These are phyloP conservation scores for Backusella morwellensis DNA, from an alignment of 192 early-diverging fungal species.

Conservation along the genomic window DNA sequence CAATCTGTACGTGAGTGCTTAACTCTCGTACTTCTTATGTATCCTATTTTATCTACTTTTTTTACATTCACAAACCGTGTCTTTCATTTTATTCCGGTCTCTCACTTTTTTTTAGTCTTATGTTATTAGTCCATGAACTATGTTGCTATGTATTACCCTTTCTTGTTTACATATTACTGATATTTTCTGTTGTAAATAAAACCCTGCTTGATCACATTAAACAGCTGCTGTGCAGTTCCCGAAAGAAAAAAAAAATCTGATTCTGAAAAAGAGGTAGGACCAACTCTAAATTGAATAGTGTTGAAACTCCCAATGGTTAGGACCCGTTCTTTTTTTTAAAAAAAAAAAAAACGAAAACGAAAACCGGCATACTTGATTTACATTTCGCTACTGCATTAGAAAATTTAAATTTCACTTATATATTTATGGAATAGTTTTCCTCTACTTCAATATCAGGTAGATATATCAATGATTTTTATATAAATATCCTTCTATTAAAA, in stretches of 20 bases:
- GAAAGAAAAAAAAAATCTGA: neutral
- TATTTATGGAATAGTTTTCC: neutral
- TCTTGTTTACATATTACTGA: neutral
- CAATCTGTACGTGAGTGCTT: constrained; percentile 50
- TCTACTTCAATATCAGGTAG: neutral
- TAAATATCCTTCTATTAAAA: neutral
- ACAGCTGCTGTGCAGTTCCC: neutral
- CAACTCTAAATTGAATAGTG: neutral
- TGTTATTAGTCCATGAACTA: neutral
- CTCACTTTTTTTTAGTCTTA: neutral
- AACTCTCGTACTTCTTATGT: neutral
- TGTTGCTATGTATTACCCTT: neutral
- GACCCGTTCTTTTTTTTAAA: neutral
- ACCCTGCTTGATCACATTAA: neutral
- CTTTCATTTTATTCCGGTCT: constrained; percentile 5
- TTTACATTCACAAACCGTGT: neutral
- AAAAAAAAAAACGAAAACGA: neutral
- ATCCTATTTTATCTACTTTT: constrained; percentile 4
- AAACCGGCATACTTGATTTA: neutral
- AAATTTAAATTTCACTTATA: neutral
- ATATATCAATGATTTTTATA: neutral
- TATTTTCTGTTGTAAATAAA: constrained; percentile 5
- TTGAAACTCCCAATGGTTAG: constrained; percentile 5
- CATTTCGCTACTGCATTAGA: neutral
- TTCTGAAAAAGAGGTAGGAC: neutral